These are phyloP conservation scores for Lichtheimia ramosa DNA, from an alignment of 371 early-diverging fungal species.

Conservation along the genomic window DNA sequence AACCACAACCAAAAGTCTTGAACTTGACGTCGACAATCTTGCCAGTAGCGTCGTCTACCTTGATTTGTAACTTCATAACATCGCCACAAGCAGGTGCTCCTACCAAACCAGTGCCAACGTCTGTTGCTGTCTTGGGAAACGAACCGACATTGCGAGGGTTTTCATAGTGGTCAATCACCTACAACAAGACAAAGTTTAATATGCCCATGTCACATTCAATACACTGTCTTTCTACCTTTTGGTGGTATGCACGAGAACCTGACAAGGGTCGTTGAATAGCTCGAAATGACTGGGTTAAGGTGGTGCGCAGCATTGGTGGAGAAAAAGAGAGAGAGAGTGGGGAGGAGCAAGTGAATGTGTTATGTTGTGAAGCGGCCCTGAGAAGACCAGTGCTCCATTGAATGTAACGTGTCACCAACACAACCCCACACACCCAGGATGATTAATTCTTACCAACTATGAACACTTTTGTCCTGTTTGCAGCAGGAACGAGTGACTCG, in stretches of 20 bases:
- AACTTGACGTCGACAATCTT: conserved; percentile 96
- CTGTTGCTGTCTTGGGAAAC: conserved; percentile 76
- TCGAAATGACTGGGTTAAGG: conserved; percentile 14
- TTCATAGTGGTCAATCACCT: conserved; percentile 93
- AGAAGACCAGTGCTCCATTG: too few relatives aligned
- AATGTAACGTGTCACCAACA: too few relatives aligned
- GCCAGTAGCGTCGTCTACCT: conserved; percentile 87
- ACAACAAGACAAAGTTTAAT: too few relatives aligned
- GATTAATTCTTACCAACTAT: too few relatives aligned
- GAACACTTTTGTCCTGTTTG: too few relatives aligned
- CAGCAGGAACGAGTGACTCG: too few relatives aligned
- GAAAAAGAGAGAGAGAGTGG: not conserved
- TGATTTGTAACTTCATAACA: conserved; percentile 99
- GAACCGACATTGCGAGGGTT: conserved; percentile 98
- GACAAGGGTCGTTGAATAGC: conserved; percentile 17
- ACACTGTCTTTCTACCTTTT: conserved; percentile 14
- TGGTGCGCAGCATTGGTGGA: conserved; percentile 16
- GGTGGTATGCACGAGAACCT: conserved; percentile 19
- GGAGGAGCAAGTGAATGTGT: not conserved
- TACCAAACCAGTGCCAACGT: conserved; percentile 98
- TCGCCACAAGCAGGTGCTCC: conserved; percentile 99
- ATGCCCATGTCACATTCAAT: too few relatives aligned
- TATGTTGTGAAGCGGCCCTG: too few relatives aligned
- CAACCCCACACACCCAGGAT: too few relatives aligned
- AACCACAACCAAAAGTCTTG: conserved; percentile 99